phyloP scores from a whole-genome alignment of 345 rosid species.

The Clausena lansium region DNA sequence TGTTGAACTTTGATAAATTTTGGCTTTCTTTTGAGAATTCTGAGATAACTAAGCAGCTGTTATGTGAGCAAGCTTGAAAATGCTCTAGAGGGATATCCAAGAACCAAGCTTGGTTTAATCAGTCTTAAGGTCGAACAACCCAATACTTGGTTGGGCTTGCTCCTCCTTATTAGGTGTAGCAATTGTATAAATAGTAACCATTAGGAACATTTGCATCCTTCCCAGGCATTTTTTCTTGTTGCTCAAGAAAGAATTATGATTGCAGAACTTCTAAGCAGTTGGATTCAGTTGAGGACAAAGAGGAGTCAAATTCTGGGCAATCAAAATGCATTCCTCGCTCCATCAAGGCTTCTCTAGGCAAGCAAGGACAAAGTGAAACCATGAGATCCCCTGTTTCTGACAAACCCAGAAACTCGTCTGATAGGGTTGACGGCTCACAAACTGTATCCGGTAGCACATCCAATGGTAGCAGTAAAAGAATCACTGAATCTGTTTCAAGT shows the following conservation, averaged over 20 bases:
- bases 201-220: background rate
- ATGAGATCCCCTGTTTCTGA: conserved; percentile 74
- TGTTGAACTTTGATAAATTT: background rate
- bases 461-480: conserved; percentile 52
- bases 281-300: conserved; percentile 46
- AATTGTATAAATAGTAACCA: background rate
- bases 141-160: background rate
- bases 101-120: background rate
- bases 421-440: conserved; percentile 37
- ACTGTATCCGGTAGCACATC: conserved; percentile 20
- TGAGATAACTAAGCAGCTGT: background rate
- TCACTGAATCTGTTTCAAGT: conserved; percentile 38
- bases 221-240: conserved; percentile 1
- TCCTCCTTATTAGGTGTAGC: background rate
- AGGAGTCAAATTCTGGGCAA: conserved; percentile 43
- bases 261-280: conserved; percentile 56
- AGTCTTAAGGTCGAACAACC: background rate
- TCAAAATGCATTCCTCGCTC: conserved; percentile 60
- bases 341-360: conserved; percentile 60
- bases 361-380: conserved; percentile 55
- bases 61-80: background rate
- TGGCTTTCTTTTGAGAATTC: background rate
- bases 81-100: background rate
- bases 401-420: conserved; percentile 56
- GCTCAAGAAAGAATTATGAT: conserved; percentile 10